Base-by-base conservation (phyloP, 495 filamentous ascomycete genomes). In the Pseudotulostoma volvatum region DNA sequence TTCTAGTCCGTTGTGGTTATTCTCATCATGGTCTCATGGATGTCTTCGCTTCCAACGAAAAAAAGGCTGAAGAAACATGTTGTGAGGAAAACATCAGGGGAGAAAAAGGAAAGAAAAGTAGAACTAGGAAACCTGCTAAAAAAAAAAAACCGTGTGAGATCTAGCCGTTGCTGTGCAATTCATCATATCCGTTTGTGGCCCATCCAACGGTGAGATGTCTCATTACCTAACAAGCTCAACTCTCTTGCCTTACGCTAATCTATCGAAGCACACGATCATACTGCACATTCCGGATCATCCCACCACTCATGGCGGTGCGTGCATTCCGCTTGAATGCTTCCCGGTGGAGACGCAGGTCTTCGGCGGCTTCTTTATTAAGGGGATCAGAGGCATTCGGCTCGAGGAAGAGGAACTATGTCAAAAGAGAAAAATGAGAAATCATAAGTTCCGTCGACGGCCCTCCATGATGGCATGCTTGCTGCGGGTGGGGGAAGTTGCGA, bases 281-380 rank as follows among this genome's bases (percentile, higher is more conserved):
- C 3, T 59, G 47, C 43, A 77, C 59, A 9, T 73, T 74, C 55
- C 72, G 74, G 33, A 97, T 77, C n/a, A 55, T 60, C 9, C 85
- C 84, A 40, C 90, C 90, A 16, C 59, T 64, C 84, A 97, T 94
- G 3, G 81, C 66, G 9, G 61, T 60, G 48, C 82, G 71, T 15
- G 95, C 92, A 52, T 96, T 94, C 38, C 84, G 67, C 66, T 85
- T 92, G 62, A 97, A 97, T 20, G 63, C 70, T 13, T 96, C 90
- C 13, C 84, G 61, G 48, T 82, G 92, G 18, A 62, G 60, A 44
- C 87, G 73, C 45, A 97, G 70, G 56, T 96, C 92, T 33, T 94
- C 84, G 0, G 90, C 92, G 2, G 90, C 90, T 47, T 95, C 87
- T 64, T 97, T 94, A 57, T 97, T 97, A 18, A 97, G 64, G n/a